Percentiles rank a stretch among this genome's conserved stretches.
phyloP scores from a whole-genome alignment of 2,329 filamentous ascomycete species.

The Talaromyces rugulosus region DNA sequence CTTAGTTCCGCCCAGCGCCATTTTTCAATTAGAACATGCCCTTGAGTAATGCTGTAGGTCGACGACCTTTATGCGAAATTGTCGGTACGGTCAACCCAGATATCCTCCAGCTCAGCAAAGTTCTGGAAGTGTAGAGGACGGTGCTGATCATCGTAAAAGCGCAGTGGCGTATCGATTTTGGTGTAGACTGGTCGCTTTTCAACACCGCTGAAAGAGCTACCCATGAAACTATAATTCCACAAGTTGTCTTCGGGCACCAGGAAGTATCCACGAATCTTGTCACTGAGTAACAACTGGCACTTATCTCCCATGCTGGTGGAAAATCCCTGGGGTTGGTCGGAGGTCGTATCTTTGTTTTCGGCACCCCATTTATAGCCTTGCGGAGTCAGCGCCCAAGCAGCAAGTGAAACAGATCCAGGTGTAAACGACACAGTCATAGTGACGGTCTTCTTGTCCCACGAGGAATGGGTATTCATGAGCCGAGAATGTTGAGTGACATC shows the following conservation, averaged over 20 bases:
- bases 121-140: constrained; percentile 93
- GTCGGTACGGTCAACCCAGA: constrained; percentile 89
- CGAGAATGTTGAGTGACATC: constrained; percentile 94
- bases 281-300: constrained; percentile 86
- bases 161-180: constrained; percentile 83
- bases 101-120: constrained; percentile 94
- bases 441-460: constrained; percentile 85
- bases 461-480: constrained; percentile 75
- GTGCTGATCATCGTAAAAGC: constrained; percentile 91
- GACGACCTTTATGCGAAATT: constrained; percentile 70
- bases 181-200: constrained; percentile 91
- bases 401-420: constrained; percentile 89
- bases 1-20: background rate
- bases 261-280: constrained; percentile 94
- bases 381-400: constrained; percentile 88
- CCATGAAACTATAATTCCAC: constrained; percentile 99
- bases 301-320: constrained; percentile 89
- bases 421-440: constrained; percentile 97
- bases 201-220: constrained; percentile 76
- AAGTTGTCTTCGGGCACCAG: constrained; percentile 81
- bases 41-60: background rate
- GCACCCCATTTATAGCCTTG: constrained; percentile 94
- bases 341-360: constrained; percentile 88
- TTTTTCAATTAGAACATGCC: background rate
- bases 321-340: constrained; percentile 92